phyloP scores from a whole-genome alignment of 768 basidiomycete species.

The Leccinum sublutescens region DNA sequence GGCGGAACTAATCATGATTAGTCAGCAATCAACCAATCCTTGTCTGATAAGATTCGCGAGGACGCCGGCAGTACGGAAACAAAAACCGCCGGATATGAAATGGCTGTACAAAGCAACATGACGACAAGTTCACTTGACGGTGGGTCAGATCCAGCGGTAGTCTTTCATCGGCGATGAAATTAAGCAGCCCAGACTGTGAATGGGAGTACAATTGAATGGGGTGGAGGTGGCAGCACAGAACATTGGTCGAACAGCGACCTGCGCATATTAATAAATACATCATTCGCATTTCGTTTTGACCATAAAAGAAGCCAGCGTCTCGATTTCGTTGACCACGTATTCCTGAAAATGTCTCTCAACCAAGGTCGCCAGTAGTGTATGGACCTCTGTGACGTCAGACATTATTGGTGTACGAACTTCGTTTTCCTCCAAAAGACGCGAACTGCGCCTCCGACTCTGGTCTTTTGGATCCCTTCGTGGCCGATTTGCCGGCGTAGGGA shows the following conservation, averaged over 20 bases:
- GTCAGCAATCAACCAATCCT: conserved; percentile 12
- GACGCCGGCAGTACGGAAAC: not conserved
- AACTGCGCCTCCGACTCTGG: conserved; percentile 60
- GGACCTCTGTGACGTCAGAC: conserved; percentile 67
- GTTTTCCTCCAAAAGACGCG: conserved; percentile 67
- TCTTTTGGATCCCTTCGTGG: conserved; percentile 69
- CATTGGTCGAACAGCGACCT: conserved; percentile 15
- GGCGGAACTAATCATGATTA: not conserved
- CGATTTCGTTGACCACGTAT: conserved; percentile 64
- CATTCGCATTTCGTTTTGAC: conserved; percentile 59
- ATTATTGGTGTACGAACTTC: conserved; percentile 60
- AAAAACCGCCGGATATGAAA: not conserved
- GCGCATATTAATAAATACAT: conserved; percentile 21
- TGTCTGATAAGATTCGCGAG: conserved; percentile 28
- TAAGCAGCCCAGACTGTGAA: conserved; percentile 3
- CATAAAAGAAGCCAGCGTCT: conserved; percentile 81
- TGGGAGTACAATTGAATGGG: conserved; percentile 16
- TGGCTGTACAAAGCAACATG: conserved; percentile 1
- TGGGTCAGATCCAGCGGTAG: not conserved
- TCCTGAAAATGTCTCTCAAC: conserved; percentile 75
- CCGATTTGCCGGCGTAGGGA: conserved; percentile 63
- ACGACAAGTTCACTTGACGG: not conserved
- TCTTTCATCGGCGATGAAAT: conserved; percentile 6
- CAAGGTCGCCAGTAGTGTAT: conserved; percentile 62
- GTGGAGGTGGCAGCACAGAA: conserved; percentile 6